Conservation (phyloP, 371 early-diverging fungal species). For the Zychaea mexicana region DNA sequence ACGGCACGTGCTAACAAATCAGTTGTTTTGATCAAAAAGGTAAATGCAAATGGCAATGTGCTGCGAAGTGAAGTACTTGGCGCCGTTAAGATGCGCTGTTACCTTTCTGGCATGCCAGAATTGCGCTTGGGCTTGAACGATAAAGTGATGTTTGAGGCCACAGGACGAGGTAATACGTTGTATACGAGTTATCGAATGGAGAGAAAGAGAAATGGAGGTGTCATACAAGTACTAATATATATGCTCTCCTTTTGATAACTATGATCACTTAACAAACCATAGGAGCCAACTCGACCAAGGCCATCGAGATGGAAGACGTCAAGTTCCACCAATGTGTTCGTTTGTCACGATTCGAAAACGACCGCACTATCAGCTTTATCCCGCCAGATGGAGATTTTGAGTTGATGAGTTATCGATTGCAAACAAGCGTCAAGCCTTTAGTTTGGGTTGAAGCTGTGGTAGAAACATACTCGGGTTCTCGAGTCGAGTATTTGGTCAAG, state of each 20-base stretch:
- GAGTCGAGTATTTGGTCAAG: constrained; percentile 96
- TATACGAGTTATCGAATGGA: too few species aligned
- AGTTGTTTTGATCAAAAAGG: constrained; percentile 24
- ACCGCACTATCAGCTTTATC: constrained; percentile 94
- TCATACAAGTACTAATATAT: too few species aligned
- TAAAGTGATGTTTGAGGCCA: constrained; percentile 97
- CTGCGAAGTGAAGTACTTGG: constrained; percentile 95
- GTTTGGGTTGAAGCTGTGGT: constrained; percentile 96
- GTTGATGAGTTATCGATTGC: constrained; percentile 97
- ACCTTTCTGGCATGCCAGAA: constrained; percentile 98
- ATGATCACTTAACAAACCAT: too few species aligned
- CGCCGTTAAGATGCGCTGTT: constrained; percentile 95
- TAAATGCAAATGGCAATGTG: constrained; percentile 94
- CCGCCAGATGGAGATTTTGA: constrained; percentile 98
- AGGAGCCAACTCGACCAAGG: constrained; percentile 81
- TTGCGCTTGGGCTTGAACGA: constrained; percentile 96
- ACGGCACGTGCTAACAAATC: background rate
- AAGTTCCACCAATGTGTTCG: constrained; percentile 99
- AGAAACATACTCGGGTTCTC: constrained; percentile 89
- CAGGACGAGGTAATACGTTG: constrained; percentile 75
- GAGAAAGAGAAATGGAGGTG: too few species aligned
- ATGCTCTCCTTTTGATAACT: background rate
- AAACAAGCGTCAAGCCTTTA: constrained; percentile 92
- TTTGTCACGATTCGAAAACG: constrained; percentile 92
- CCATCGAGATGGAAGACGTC: constrained; percentile 99